Percentiles rank a stretch among this genome's conserved stretches.
These are phyloP conservation scores for Tilletia indica DNA, from an alignment of 1,284 basidiomycete genomes.

Conservation along the genomic window DNA sequence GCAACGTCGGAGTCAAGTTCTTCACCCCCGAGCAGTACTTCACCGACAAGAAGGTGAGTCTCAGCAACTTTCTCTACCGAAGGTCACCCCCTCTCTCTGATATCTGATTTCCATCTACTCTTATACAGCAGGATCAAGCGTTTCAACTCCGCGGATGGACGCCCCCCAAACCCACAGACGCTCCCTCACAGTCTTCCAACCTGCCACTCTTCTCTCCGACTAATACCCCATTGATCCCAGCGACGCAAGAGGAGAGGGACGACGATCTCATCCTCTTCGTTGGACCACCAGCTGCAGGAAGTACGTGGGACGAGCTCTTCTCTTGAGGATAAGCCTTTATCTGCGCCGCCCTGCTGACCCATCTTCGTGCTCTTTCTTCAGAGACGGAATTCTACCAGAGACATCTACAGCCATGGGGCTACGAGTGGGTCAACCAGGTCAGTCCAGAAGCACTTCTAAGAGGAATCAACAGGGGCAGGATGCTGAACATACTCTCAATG, in stretches of 20 bases:
- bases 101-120: too few species aligned
- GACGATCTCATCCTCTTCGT: conserved; percentile 77
- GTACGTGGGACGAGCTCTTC: neutral
- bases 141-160: conserved; percentile 19
- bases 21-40: conserved; percentile 53
- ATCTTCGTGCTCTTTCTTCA: neutral
- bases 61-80: too few species aligned
- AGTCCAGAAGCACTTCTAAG: neutral
- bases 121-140: conserved; percentile 16
- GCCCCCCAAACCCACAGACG: neutral
- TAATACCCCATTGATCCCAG: neutral
- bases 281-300: conserved; percentile 82
- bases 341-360: neutral
- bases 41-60: conserved; percentile 23
- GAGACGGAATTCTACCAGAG: conserved; percentile 73
- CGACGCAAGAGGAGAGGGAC: conserved; percentile 11
- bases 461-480: too few species aligned
- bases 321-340: neutral
- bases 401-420: conserved; percentile 69
- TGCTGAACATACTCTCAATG: neutral
- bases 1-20: conserved; percentile 46
- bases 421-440: conserved; percentile 59
- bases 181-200: neutral
- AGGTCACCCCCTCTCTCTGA: too few species aligned
- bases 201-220: conserved; percentile 9